Conservation (phyloP, 2,329 filamentous ascomycete genomes). For the Epicoccum sorghinum region DNA sequence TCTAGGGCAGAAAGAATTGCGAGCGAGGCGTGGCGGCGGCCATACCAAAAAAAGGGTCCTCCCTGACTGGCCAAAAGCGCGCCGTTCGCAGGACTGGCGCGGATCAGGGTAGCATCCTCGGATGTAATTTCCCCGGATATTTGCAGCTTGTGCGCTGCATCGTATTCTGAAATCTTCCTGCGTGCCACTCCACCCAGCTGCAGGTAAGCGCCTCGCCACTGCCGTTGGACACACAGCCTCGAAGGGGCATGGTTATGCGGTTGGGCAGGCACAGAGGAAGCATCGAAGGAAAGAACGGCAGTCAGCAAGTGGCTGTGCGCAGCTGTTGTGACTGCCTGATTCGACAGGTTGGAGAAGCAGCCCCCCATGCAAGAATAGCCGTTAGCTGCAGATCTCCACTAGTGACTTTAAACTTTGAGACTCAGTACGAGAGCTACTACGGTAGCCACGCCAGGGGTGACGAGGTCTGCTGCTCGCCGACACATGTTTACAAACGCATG, state of each 20-base stretch:
- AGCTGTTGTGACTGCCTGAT: no score
- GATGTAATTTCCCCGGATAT: conserved; percentile 15
- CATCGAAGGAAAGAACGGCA: no score
- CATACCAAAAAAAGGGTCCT: background rate
- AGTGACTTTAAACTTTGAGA: background rate
- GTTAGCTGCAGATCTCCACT: background rate
- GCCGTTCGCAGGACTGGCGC: background rate
- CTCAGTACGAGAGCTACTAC: background rate
- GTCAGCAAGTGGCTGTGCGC: no score
- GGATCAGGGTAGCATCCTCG: conserved; percentile 1
- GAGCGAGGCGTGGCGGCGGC: background rate
- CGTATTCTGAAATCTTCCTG: background rate
- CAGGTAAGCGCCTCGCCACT: no score
- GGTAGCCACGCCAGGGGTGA: background rate
- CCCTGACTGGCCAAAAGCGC: background rate
- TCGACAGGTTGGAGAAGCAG: background rate
- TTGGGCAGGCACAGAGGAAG: no score
- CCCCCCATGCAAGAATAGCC: background rate
- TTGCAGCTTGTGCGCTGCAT: conserved; percentile 11
- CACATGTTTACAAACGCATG: background rate
- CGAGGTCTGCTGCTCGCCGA: background rate
- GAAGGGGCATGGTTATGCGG: no score
- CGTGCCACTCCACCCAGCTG: background rate
- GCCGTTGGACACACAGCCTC: no score
- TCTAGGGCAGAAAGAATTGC: background rate